Conservation (phyloP, 331 rosid species). For the Malus hybrid region DNA sequence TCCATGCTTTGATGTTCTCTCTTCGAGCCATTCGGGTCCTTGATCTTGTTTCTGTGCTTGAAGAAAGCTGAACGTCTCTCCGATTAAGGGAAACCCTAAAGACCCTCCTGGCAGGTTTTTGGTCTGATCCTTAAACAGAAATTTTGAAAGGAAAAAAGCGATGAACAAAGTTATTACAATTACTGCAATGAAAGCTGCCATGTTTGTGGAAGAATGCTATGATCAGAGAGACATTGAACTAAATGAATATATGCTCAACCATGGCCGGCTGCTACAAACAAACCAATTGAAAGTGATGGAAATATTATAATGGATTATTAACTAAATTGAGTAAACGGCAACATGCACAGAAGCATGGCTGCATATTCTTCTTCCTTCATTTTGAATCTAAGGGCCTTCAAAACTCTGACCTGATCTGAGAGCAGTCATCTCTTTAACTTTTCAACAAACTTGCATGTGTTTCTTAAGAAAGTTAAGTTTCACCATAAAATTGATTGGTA, state of each 20-base stretch:
- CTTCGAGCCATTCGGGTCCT: constrained; percentile 39
- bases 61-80: constrained; percentile 42
- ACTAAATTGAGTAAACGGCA: no score
- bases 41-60: constrained; percentile 30
- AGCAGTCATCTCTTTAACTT: no score
- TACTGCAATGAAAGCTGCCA: constrained; percentile 12
- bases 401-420: no score
- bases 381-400: no score
- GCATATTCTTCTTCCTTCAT: no score
- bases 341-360: no score
- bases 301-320: neutral
- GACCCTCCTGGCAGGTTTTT: constrained; percentile 50
- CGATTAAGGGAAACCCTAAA: constrained; percentile 36
- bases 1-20: constrained; percentile 31
- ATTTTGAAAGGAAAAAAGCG: constrained; percentile 24
- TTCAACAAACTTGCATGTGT: no score
- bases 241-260: neutral
- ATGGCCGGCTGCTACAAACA: neutral
- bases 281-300: neutral
- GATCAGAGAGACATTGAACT: no score
- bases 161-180: constrained; percentile 23
- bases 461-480: no score
- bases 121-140: constrained; percentile 18
- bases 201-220: neutral
- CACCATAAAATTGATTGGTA: no score